Conservation (phyloP, 345 rosid species). For the Adansonia digitata region DNA sequence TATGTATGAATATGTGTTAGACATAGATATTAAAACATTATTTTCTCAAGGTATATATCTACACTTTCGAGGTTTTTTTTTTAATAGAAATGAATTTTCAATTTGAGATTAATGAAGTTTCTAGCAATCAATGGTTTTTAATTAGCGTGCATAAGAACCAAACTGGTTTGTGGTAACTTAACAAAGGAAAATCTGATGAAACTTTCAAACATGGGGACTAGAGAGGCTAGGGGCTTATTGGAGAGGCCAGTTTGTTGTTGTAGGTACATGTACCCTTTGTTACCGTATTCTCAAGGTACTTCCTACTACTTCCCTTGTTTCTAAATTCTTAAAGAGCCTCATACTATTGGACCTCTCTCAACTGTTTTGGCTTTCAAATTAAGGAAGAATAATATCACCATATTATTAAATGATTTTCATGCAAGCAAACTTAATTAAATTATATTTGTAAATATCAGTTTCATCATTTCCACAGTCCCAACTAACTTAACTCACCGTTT, state of each 20-base stretch:
- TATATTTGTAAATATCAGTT: not conserved
- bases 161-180: not conserved
- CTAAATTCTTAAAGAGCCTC: not conserved
- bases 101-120: not conserved
- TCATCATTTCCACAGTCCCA: not conserved
- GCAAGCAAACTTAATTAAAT: slow-evolving; percentile 2
- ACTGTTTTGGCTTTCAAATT: slow-evolving; percentile 16
- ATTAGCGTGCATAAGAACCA: not conserved
- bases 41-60: not conserved
- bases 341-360: not conserved
- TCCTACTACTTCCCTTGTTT: slow-evolving; percentile 1
- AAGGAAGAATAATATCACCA: slow-evolving; percentile 3
- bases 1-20: no score
- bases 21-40: no score
- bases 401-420: slow-evolving; percentile 11
- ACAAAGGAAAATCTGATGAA: not conserved
- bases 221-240: not conserved
- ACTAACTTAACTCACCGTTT: no score
- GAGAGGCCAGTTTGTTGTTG: not conserved
- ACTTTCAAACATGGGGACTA: not conserved
- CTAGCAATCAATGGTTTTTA: not conserved
- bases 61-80: not conserved
- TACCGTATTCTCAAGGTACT: slow-evolving; percentile 13
- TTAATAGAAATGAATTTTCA: not conserved
- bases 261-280: slow-evolving; percentile 1